Percentiles rank a stretch among this genome's conserved stretches.
phyloP scores from a whole-genome alignment of 805 yeast genomes.

The Candida railenensis region DNA sequence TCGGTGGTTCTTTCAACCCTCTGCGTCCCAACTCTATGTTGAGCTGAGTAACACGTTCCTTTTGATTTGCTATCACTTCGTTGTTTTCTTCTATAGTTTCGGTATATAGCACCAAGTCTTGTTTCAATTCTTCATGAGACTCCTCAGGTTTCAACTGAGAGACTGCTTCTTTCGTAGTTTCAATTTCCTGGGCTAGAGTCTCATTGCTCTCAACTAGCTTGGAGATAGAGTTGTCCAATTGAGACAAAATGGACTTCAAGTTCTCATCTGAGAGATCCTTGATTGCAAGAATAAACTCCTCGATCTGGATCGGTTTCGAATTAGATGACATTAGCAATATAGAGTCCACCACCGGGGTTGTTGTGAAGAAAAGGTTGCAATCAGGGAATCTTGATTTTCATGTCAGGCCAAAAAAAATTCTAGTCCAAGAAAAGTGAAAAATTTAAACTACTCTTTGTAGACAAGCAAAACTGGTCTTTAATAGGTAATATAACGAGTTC shows the following conservation, averaged over 20 bases:
- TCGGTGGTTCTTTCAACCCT: constrained; percentile 15
- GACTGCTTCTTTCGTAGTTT: constrained; percentile 11
- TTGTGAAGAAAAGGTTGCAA: too few relatives aligned
- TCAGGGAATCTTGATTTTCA: too few relatives aligned
- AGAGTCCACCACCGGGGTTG: too few relatives aligned
- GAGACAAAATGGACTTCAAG: constrained; percentile 14
- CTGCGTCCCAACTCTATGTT: constrained; percentile 49
- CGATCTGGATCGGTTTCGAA: constrained; percentile 23
- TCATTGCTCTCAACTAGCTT: constrained; percentile 54
- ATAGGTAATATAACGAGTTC: too few relatives aligned
- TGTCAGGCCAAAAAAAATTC: too few relatives aligned
- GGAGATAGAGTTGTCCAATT: constrained; percentile 37
- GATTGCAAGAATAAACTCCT: constrained; percentile 54
- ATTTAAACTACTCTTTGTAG: too few relatives aligned
- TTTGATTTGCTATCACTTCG: constrained; percentile 52
- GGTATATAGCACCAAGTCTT: constrained; percentile 49
- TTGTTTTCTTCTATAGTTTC: constrained; percentile 60
- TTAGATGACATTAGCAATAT: constrained; percentile 20
- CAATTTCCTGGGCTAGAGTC: constrained; percentile 43
- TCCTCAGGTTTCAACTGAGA: constrained; percentile 11
- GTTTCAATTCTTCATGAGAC: constrained; percentile 29
- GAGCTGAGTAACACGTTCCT: constrained; percentile 43
- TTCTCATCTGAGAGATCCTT: constrained; percentile 48
- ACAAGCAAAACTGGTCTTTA: too few relatives aligned
- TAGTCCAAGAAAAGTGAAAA: neutral